phyloP scores from a whole-genome alignment of 768 basidiomycete genomes.

The Saitozyma podzolica region DNA sequence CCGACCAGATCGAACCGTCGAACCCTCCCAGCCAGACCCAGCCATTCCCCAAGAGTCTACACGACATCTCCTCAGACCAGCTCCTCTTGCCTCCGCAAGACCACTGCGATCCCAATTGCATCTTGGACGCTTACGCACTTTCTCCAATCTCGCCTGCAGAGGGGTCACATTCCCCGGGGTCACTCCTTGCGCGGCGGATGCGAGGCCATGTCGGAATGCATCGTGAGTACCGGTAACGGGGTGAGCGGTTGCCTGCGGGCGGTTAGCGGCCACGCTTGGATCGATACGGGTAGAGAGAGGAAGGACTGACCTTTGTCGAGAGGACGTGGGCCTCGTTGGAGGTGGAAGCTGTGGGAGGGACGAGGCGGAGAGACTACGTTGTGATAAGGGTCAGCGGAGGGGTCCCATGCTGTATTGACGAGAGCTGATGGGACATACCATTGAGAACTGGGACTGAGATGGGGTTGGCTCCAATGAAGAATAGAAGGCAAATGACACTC shows the following conservation, averaged over 20 bases:
- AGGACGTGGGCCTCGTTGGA: constrained; percentile 33
- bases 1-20: not conserved
- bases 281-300: not conserved
- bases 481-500: too few relatives aligned
- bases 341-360: constrained; percentile 31
- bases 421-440: too few relatives aligned
- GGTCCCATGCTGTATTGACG: too few relatives aligned
- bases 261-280: not conserved
- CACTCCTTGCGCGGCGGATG: constrained; percentile 74
- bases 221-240: constrained; percentile 78
- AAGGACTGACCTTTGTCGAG: constrained; percentile 38
- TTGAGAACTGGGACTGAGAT: too few relatives aligned
- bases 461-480: too few relatives aligned
- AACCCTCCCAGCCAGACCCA: not conserved
- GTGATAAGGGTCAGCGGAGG: too few relatives aligned
- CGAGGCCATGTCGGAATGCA: constrained; percentile 78
- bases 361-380: constrained; percentile 18
- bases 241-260: constrained; percentile 45
- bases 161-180: constrained; percentile 59
- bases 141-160: constrained; percentile 71
- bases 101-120: too few relatives aligned
- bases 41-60: too few relatives aligned
- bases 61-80: not conserved
- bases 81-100: too few relatives aligned
- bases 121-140: constrained; percentile 58